Percentiles rank a stretch among this genome's conserved stretches.
phyloP scores from a whole-genome alignment of 2,329 filamentous ascomycete genomes.

The Trichoderma koningiopsis region DNA sequence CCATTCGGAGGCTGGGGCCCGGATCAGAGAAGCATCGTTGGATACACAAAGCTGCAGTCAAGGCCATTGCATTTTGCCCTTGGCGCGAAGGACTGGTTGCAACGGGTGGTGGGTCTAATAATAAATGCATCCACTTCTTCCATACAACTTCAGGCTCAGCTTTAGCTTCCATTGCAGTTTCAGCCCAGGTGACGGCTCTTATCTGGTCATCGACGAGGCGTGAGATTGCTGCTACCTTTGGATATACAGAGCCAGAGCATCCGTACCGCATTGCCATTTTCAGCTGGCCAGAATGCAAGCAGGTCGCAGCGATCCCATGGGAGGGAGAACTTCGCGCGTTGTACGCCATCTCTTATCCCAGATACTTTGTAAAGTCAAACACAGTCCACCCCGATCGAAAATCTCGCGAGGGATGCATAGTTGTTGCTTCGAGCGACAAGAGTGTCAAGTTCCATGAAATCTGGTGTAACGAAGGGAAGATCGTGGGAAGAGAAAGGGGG shows the following conservation, averaged over 20 bases:
- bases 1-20: constrained; percentile 51
- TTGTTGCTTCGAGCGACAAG: constrained; percentile 88
- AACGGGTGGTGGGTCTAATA: constrained; percentile 89
- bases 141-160: constrained; percentile 81
- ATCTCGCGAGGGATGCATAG: constrained; percentile 63
- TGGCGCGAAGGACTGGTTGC: constrained; percentile 88
- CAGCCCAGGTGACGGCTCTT: constrained; percentile 88
- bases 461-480: constrained; percentile 66
- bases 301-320: constrained; percentile 85
- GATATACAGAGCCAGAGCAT: constrained; percentile 89
- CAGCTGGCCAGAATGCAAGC: constrained; percentile 87
- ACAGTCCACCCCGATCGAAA: constrained; percentile 31
- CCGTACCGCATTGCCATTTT: constrained; percentile 89
- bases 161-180: constrained; percentile 87
- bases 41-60: constrained; percentile 83
- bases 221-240: constrained; percentile 92
- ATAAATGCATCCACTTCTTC: constrained; percentile 95
- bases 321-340: constrained; percentile 76
- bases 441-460: constrained; percentile 96
- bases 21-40: constrained; percentile 71
- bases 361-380: constrained; percentile 39
- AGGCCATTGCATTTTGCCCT: constrained; percentile 94
- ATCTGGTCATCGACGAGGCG: constrained; percentile 85
- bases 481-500: constrained; percentile 55
- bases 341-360: constrained; percentile 84